phyloP scores from a whole-genome alignment of 805 yeast species.

The Candida sithepensis region DNA sequence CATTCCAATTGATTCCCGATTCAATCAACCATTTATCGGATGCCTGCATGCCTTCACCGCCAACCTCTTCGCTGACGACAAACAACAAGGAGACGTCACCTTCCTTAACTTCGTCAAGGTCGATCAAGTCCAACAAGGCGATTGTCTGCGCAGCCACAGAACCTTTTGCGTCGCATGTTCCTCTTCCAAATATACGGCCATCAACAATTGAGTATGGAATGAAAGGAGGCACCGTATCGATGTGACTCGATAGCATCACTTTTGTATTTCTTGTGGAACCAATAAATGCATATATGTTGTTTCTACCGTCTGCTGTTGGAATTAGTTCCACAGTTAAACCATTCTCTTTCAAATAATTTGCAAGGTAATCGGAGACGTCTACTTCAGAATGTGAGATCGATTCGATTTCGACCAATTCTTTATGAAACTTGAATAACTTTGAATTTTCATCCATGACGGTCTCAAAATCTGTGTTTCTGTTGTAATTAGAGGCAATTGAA shows the following conservation, averaged over 20 bases:
- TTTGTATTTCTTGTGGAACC: conserved; percentile 43
- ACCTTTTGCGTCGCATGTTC: conserved; percentile 68
- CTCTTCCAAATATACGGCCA: conserved; percentile 57
- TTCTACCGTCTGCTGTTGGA: conserved; percentile 34
- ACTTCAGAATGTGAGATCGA: conserved; percentile 35
- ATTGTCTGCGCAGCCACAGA: conserved; percentile 61
- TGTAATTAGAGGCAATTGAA: neutral
- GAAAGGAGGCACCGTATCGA: conserved; percentile 72
- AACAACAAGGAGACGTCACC: conserved; percentile 58
- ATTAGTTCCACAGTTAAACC: conserved; percentile 54
- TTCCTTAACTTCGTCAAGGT: conserved; percentile 35
- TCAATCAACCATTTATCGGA: conserved; percentile 31
- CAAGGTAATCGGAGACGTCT: conserved; percentile 37
- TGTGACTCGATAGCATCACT: conserved; percentile 58
- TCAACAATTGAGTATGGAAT: conserved; percentile 48
- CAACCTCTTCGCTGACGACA: conserved; percentile 72
- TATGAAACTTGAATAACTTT: conserved; percentile 31
- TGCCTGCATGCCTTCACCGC: conserved; percentile 57
- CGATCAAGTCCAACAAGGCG: conserved; percentile 47
- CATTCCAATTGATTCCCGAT: conserved; percentile 48
- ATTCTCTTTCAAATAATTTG: conserved; percentile 33
- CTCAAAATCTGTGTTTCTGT: neutral
- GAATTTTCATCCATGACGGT: neutral
- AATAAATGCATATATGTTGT: conserved; percentile 55
- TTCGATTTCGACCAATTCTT: conserved; percentile 30